A percentile compares a stretch with the other conserved stretches of the same genome.
phyloP scores from a whole-genome alignment of 2,329 filamentous ascomycete genomes.

The Hymenoscyphus albidus region DNA sequence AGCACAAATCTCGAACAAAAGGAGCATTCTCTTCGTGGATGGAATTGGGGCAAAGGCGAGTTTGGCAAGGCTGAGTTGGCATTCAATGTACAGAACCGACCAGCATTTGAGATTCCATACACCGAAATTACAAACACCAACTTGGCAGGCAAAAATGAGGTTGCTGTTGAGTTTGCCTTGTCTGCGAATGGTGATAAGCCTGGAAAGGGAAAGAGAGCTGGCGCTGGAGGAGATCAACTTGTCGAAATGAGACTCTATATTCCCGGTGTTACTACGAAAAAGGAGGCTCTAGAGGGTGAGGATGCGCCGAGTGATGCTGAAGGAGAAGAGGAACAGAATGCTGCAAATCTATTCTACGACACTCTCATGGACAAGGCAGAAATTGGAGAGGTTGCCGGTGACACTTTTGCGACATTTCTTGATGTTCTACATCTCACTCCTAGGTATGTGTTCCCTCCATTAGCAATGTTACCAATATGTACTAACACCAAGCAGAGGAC shows the following conservation, averaged over 20 bases:
- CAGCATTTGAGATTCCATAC: slow-evolving; percentile 95
- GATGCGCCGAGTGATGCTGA: slow-evolving; percentile 61
- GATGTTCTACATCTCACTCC: slow-evolving; percentile 96
- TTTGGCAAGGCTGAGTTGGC: slow-evolving; percentile 92
- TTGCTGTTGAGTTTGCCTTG: slow-evolving; percentile 88
- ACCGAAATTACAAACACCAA: slow-evolving; percentile 98
- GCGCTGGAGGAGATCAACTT: slow-evolving; percentile 84
- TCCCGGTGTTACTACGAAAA: slow-evolving; percentile 80
- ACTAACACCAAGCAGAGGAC: slow-evolving; percentile 62
- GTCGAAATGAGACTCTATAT: slow-evolving; percentile 99
- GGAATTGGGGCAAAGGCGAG: slow-evolving; percentile 99
- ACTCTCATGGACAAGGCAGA: slow-evolving; percentile 97
- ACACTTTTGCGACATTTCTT: slow-evolving; percentile 95
- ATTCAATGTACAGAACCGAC: slow-evolving; percentile 96
- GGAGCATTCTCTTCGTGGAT: slow-evolving; percentile 91
- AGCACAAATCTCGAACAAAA: slow-evolving; percentile 87
- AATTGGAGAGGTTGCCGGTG: slow-evolving; percentile 97
- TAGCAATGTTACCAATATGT: background rate
- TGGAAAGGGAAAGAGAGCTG: slow-evolving; percentile 82
- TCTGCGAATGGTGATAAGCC: slow-evolving; percentile 68
- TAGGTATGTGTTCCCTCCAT: slow-evolving; percentile 50
- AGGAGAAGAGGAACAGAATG: slow-evolving; percentile 81
- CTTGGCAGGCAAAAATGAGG: slow-evolving; percentile 93
- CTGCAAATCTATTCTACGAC: slow-evolving; percentile 96
- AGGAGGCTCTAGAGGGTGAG: slow-evolving; percentile 58